These are phyloP conservation scores for Hypoxylon trugodes DNA, from an alignment of 495 filamentous ascomycete species.

Conservation along the genomic window DNA sequence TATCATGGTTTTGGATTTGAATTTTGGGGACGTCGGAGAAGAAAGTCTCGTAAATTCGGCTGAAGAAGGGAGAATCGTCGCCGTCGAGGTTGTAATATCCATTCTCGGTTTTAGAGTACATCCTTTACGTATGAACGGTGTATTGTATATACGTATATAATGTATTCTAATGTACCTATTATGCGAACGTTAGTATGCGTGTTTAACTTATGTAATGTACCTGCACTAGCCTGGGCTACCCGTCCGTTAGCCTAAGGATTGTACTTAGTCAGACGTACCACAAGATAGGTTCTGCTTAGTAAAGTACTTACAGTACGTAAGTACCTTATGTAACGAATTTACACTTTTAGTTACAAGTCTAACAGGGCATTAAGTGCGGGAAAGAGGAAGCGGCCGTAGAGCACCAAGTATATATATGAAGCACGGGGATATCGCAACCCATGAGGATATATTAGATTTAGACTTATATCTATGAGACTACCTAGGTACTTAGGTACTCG, in stretches of 20 bases:
- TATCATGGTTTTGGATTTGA: conserved; percentile 26
- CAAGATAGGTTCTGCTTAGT: conserved; percentile 19
- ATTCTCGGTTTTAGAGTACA: conserved; percentile 33
- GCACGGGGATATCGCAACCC: no score
- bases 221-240: conserved; percentile 19
- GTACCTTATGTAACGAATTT: not conserved
- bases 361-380: no score
- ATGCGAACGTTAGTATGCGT: no score
- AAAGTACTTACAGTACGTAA: conserved; percentile 4
- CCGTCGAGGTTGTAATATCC: conserved; percentile 22
- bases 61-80: conserved; percentile 39
- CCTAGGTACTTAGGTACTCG: no score
- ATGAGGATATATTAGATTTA: no score
- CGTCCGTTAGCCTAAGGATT: not conserved
- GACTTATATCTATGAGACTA: no score
- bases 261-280: conserved; percentile 3
- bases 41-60: conserved; percentile 35
- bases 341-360: conserved; percentile 2
- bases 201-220: no score
- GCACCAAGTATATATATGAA: conserved; percentile 25
- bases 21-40: conserved; percentile 19
- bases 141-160: not conserved
- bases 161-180: conserved; percentile 16
- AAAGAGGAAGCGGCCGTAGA: conserved; percentile 11
- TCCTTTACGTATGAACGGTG: conserved; percentile 28